Evolutionary conservation across 2,329 filamentous ascomycete species (phyloP).

Genomic region (Fusarium buharicum): DNA sequence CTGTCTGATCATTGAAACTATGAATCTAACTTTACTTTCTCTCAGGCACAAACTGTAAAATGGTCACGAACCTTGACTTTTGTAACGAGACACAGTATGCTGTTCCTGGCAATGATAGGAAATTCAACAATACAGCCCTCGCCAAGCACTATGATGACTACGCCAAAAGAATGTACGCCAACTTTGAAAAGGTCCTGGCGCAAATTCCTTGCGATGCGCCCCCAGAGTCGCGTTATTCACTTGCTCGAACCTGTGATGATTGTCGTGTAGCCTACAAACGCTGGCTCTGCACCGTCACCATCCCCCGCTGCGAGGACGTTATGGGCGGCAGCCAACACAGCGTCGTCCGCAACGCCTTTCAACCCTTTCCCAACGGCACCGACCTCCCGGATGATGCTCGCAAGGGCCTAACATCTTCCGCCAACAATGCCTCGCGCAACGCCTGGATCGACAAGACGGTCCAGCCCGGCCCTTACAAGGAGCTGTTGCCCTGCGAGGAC

Average conservation of each 20-base stretch:
- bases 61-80: conserved; percentile 88
- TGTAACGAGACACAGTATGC: conserved; percentile 91
- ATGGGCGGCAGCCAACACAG: conserved; percentile 60
- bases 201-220: conserved; percentile 87
- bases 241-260: conserved; percentile 78
- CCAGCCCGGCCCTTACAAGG: conserved; percentile 89
- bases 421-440: conserved; percentile 69
- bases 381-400: conserved; percentile 54
- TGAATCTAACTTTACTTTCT: conserved; percentile 16
- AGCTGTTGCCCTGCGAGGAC: conserved; percentile 87
- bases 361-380: conserved; percentile 76
- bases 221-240: conserved; percentile 79
- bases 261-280: conserved; percentile 86
- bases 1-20: not conserved
- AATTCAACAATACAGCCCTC: conserved; percentile 70
- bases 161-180: conserved; percentile 74
- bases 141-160: conserved; percentile 81
- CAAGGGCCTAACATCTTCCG: conserved; percentile 36
- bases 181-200: conserved; percentile 83
- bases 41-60: conserved; percentile 80
- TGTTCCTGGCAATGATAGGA: conserved; percentile 80
- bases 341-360: conserved; percentile 73
- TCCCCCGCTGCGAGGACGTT: conserved; percentile 92
- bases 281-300: conserved; percentile 94
- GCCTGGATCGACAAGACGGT: conserved; percentile 76